Base-by-base conservation (phyloP, 441 rosid genomes). In the Raphanus hybrid region DNA sequence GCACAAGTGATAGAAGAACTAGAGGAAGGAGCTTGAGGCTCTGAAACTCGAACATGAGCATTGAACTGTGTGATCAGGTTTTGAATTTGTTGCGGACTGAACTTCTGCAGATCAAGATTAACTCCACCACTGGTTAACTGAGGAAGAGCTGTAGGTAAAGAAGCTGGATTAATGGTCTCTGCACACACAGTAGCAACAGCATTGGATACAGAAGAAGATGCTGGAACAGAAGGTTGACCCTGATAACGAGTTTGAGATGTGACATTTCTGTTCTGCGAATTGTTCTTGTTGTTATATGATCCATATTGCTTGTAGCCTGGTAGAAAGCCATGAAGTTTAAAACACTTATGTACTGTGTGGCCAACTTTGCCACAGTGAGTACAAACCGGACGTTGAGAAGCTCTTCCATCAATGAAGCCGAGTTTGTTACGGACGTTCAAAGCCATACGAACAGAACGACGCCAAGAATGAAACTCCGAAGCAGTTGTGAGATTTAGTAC, bases 221-320 rank as follows among this genome's bases (percentile, higher is more conserved):
- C 29, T 3, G 48, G 2, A 2, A 0, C 2, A 3, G 10, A 41
- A 3, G 1, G 0, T 0, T 9, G 1, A 2, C 3, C 4, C 10
- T 9, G 3, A 41, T n/a, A n/a, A n/a, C n/a, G n/a, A n/a, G n/a
- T n/a, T n/a, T n/a, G n/a, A n/a, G n/a, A n/a, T n/a, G n/a, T n/a
- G n/a, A n/a, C n/a, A n/a, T n/a, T n/a, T n/a, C n/a, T n/a, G n/a
- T n/a, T n/a, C n/a, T 9, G 12, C 2, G 3, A 10, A 41, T 3
- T 2, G 3, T 41, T 41, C 48, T 0, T 41, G 0, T 41, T 41
- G 1, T 41, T 8, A 3, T 41, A 9, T 9, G 48, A 8, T 2
- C 29, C 29, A 27, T 27, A 27, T 3, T 27, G 29, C 1, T 1
- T 41, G 3, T 41, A 41, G 2, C 48, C 12, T 8, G 11, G 48